Evolutionary conservation across 1,139 yeast genomes (phyloP).

Genomic region (Diutina ranongensis): DNA sequence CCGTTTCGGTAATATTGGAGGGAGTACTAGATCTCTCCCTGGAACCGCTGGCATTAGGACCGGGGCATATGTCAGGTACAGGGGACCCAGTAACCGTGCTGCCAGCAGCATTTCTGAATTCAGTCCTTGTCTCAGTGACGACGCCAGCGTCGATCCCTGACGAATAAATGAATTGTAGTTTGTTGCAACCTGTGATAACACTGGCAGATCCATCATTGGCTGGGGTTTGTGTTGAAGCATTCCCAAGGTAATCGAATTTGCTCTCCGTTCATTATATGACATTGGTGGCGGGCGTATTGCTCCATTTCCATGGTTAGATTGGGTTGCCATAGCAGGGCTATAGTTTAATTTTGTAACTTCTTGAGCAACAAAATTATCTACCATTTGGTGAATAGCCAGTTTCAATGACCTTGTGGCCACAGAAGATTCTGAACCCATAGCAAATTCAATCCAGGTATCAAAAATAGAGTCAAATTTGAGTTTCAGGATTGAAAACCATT

Average conservation of each 20-base stretch:
- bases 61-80: slow-evolving; percentile 5
- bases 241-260: slow-evolving; percentile 1
- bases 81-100: background rate
- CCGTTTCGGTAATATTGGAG: background rate
- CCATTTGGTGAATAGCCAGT: background rate
- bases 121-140: slow-evolving; percentile 4
- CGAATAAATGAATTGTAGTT: slow-evolving; percentile 4
- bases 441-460: slow-evolving; percentile 4
- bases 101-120: background rate
- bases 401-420: background rate
- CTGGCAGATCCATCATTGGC: background rate
- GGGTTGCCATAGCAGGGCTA: background rate
- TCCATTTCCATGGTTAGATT: background rate
- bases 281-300: background rate
- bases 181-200: background rate
- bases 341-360: background rate
- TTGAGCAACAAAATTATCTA: background rate
- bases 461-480: background rate
- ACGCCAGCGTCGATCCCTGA: slow-evolving; percentile 1
- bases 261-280: background rate
- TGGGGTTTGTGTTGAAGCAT: slow-evolving; percentile 1
- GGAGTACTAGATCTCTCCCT: background rate
- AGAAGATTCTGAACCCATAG: background rate
- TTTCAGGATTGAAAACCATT: slow-evolving; percentile 1
- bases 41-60: slow-evolving; percentile 1